Base-by-base conservation (phyloP, 495 filamentous ascomycete genomes). In the Opeltia flavorubescens region DNA sequence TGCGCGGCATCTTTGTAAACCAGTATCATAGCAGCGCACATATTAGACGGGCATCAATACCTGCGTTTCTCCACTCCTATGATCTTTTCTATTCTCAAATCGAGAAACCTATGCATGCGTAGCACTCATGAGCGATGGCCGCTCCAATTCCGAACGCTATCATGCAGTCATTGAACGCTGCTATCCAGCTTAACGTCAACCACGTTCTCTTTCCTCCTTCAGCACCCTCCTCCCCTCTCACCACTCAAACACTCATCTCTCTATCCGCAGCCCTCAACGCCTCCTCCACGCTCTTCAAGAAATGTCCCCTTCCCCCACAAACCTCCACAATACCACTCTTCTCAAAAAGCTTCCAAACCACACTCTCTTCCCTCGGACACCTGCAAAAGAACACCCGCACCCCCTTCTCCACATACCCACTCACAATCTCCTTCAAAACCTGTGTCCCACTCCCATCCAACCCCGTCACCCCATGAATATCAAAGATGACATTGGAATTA, bases 381-480 rank as follows among this genome's bases (percentile, higher is more conserved):
- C 89, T 70, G 50, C 82, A 88, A 65, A 98, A 96, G 65, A 88
- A 96, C 2, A 98, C 86, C 4, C 81, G 64, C 1, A 86, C 84
- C 0, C 81, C 84, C 5, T 77, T 66, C 18, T 81, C 65, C 0
- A 77, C 63, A 55, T 96, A 96, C 1, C 66, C 70, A 15, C 78
- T 66, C 30, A 98, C 85, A 51, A 96, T 95, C 65, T 96, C 91
- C 38, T 69, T 74, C 4, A 98, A 65, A 4, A 96, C 89, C 62
- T 96, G 91, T 0, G 86, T 83, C 1, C 89, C 91, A 0, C 85
- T 89, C 17, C 87, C 91, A 59, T 98, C 91, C 51, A 98, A 78
- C 38, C 78, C 78, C 0, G 89, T 91, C 1, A 98, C 91, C 1
- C 91, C 89, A 53, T 96, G 89, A 11, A 96, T 84, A 60, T 98